These are phyloP conservation scores for Physcomitrellopsis africana DNA, from an alignment of 225 moss, liverwort and hornwort species.

Conservation along the genomic window DNA sequence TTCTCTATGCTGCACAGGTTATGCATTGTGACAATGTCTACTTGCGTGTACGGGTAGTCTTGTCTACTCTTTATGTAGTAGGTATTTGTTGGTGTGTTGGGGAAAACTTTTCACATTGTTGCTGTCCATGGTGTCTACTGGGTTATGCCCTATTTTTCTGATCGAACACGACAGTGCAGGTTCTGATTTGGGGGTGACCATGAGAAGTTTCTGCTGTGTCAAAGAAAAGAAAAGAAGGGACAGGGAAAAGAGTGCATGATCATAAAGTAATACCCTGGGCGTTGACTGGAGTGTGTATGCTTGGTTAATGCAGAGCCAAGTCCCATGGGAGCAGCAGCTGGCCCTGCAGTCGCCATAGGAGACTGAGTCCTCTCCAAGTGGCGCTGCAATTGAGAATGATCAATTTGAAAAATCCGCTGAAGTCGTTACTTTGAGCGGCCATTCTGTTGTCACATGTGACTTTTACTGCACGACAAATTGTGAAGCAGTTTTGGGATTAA, in stretches of 20 bases:
- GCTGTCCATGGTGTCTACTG: not conserved
- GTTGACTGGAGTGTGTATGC: slow-evolving; percentile 59
- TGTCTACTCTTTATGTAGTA: too few relatives aligned
- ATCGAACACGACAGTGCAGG: slow-evolving; percentile 28
- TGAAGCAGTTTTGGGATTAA: slow-evolving; percentile 15
- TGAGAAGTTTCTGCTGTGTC: slow-evolving; percentile 24
- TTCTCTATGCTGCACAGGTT: too few relatives aligned
- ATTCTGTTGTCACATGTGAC: slow-evolving; percentile 17
- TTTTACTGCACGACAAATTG: not conserved
- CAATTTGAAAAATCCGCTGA: slow-evolving; percentile 48
- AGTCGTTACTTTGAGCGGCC: slow-evolving; percentile 18
- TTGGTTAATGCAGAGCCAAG: slow-evolving; percentile 76
- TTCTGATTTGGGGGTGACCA: not conserved
- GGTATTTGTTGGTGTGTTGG: not conserved
- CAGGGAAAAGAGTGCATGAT: slow-evolving; percentile 46
- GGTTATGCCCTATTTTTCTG: not conserved
- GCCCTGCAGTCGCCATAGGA: slow-evolving; percentile 78
- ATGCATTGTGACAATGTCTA: too few relatives aligned
- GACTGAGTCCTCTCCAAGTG: slow-evolving; percentile 69
- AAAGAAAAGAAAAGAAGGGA: slow-evolving; percentile 31
- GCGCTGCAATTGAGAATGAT: slow-evolving; percentile 73
- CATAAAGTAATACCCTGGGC: slow-evolving; percentile 64
- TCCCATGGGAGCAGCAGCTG: slow-evolving; percentile 90
- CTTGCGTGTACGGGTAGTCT: too few relatives aligned
- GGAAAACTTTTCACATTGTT: not conserved